A percentile compares a stretch with the other conserved stretches of the same genome.
Conservation (phyloP, 2,329 filamentous ascomycete genomes). For the Stachybotrys elegans region DNA sequence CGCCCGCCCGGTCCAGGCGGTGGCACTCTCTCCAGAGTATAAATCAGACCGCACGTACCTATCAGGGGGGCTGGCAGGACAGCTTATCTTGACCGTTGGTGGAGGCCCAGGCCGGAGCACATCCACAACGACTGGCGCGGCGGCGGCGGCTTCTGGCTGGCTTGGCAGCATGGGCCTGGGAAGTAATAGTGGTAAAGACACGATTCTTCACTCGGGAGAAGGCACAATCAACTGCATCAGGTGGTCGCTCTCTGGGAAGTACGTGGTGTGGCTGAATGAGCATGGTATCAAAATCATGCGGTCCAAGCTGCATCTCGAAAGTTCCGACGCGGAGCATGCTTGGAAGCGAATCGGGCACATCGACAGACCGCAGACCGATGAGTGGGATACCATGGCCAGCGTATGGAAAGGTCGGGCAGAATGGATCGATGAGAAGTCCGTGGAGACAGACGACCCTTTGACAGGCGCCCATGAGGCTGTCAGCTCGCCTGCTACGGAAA, state of each 20-base stretch:
- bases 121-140: constrained; percentile 77
- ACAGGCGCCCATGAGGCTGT: constrained; percentile 28
- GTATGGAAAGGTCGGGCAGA: constrained; percentile 91
- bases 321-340: constrained; percentile 69
- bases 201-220: constrained; percentile 84
- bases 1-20: constrained; percentile 83
- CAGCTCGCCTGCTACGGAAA: constrained; percentile 40
- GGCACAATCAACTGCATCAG: constrained; percentile 87
- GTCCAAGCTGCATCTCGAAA: constrained; percentile 76
- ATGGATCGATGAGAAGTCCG: constrained; percentile 81
- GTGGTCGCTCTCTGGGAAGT: constrained; percentile 90
- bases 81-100: constrained; percentile 79
- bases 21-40: constrained; percentile 92
- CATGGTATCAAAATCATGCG: constrained; percentile 98
- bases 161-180: constrained; percentile 82
- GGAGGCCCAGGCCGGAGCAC: constrained; percentile 77
- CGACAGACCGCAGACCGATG: constrained; percentile 76
- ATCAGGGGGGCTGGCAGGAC: constrained; percentile 84
- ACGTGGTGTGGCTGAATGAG: constrained; percentile 93
- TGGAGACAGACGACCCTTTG: constrained; percentile 66
- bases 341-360: constrained; percentile 96
- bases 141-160: constrained; percentile 84
- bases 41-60: constrained; percentile 84
- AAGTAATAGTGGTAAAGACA: constrained; percentile 74
- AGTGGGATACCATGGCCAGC: constrained; percentile 94